Evolutionary conservation across 108 stramenopile genomes (phyloP), one percentile per base, ranked within the genome.

Genomic region (Skeletonema potamos): DNA sequence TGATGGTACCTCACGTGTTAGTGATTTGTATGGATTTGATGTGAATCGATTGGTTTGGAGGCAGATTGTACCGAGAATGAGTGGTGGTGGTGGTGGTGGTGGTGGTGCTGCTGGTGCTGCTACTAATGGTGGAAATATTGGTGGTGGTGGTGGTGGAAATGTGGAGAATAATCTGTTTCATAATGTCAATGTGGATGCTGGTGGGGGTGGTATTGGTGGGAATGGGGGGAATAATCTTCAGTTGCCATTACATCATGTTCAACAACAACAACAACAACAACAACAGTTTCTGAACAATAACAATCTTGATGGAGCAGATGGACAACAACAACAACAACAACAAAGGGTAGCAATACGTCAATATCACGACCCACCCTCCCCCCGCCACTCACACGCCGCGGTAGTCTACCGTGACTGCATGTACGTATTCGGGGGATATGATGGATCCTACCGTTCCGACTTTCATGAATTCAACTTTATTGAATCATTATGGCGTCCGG

Each of bases 341-440:
- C 70, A 51, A 41, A 41, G 39, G n/a, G 48, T 6, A 71, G 41
- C 58, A 56, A 34, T 27, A n/a, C 20, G 48, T 12, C 71, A 72
- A 41, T 41, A 77, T 44, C 71, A 76, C 37, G 37, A 75, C 26
- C 76, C 89, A 10, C 97, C 98, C 4, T 93, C 91, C 3, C 91
- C 96, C 11, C 87, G 98, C 8, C 97, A 98, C 76, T 96, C 95
- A 1, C 98, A 99, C 66, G 87, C 96, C 10, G 96, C 97, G 8
- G 93, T 96, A 6, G 97, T 98, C 2, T 71, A 94, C 68, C 74
- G 80, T 12, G 70, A 96, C 65, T 79, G 72, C 48, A 73, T 98
- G 72, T 98, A 91, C 63, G 82, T 97, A 6, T 97, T 92, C 76
- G 96, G 97, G 32, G 94, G 94, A 11, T 91, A 91, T 55, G 98